These are phyloP conservation scores for Collariella sp. DNA, from an alignment of 495 filamentous ascomycete species.

Conservation along the genomic window DNA sequence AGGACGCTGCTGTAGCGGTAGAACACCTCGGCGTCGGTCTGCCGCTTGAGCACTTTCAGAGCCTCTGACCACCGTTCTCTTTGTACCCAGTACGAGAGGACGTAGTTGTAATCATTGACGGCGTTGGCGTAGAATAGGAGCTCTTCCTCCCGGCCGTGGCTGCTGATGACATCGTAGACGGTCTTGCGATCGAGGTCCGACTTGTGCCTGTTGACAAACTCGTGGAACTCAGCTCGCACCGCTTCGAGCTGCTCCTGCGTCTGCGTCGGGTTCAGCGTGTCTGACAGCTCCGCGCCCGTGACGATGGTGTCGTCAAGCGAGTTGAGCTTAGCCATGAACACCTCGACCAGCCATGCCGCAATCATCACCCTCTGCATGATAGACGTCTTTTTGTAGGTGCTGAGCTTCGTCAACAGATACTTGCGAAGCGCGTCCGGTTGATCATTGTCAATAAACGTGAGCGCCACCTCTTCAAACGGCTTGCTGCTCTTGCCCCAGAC, in stretches of 20 bases:
- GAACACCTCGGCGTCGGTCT: conserved; percentile 85
- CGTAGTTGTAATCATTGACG: conserved; percentile 86
- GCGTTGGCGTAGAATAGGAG: conserved; percentile 81
- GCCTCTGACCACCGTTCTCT: conserved; percentile 90
- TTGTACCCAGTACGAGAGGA: conserved; percentile 94
- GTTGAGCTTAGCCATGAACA: conserved; percentile 97
- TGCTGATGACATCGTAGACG: conserved; percentile 90
- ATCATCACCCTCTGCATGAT: conserved; percentile 94
- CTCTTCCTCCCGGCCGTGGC: conserved; percentile 88
- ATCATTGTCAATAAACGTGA: conserved; percentile 79
- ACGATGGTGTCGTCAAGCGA: conserved; percentile 88
- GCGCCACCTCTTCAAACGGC: conserved; percentile 88
- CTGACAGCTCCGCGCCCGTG: conserved; percentile 75
- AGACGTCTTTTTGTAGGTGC: conserved; percentile 69
- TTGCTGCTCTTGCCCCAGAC: conserved; percentile 94
- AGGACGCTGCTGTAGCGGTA: conserved; percentile 95
- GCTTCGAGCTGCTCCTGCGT: conserved; percentile 61
- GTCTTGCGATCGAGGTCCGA: conserved; percentile 82
- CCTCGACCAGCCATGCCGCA: conserved; percentile 86
- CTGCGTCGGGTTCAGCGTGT: conserved; percentile 57
- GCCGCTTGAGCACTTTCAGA: conserved; percentile 77
- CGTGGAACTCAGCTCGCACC: conserved; percentile 71
- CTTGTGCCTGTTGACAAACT: conserved; percentile 77
- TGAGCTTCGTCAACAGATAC: conserved; percentile 79
- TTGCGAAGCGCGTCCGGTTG: conserved; percentile 87